Percentiles rank a stretch among this genome's conserved stretches.
phyloP scores from a whole-genome alignment of 257 asterid species.

The Forsythia suspensa region DNA sequence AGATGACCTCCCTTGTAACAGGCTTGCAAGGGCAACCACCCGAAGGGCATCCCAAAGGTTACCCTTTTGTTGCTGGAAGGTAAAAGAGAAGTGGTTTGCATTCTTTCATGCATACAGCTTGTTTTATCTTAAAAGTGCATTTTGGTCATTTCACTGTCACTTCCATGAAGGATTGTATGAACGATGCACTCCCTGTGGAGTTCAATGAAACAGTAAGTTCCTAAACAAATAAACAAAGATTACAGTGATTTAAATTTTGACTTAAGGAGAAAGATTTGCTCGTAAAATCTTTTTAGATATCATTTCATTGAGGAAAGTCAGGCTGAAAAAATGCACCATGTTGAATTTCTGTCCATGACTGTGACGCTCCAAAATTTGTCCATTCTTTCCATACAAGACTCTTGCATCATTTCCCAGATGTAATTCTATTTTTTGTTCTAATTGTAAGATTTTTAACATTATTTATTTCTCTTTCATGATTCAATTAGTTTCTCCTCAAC shows the following conservation, averaged over 20 bases:
- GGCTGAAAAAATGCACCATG: conserved; percentile 1
- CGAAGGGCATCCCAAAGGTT: conserved; percentile 78
- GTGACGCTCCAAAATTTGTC: background rate
- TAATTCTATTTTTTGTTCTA: conserved; percentile 14
- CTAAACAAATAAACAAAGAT: conserved; percentile 8
- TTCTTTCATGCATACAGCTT: background rate
- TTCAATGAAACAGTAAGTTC: background rate
- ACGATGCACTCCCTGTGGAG: background rate
- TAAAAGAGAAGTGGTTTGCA: conserved; percentile 17
- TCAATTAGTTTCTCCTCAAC: conserved; percentile 17
- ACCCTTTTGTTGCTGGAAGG: conserved; percentile 96
- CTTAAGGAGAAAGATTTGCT: background rate
- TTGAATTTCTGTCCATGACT: conserved; percentile 8
- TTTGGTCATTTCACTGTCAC: background rate
- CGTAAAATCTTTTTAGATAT: background rate
- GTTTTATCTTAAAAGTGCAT: conserved; percentile 1
- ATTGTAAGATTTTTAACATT: background rate
- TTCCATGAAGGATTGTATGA: background rate
- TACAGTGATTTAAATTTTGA: conserved; percentile 3
- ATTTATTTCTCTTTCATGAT: conserved; percentile 2
- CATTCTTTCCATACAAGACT: background rate
- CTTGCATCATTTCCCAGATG: conserved; percentile 1
- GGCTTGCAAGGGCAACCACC: conserved; percentile 98
- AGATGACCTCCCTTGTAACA: conserved; percentile 70
- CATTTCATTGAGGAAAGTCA: background rate